Evolutionary conservation across 768 basidiomycete species (phyloP).

Genomic region (Lactarius akahatsu): DNA sequence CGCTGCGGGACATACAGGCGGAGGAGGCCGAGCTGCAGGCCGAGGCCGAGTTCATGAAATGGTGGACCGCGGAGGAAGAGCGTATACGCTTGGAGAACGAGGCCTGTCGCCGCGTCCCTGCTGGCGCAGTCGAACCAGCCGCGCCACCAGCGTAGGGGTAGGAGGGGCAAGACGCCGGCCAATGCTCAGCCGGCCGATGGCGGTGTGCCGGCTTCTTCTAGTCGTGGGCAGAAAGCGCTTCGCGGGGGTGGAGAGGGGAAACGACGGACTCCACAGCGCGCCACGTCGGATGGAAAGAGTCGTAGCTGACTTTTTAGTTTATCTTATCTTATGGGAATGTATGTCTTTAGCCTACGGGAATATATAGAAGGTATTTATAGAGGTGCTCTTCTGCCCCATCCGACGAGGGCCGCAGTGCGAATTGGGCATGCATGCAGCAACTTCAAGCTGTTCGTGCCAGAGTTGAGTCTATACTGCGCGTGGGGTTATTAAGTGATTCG

Average conservation of each 20-base stretch:
- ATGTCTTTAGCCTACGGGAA: neutral
- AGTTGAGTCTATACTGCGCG: neutral
- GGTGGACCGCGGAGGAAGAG: conserved; percentile 88
- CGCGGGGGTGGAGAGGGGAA: neutral
- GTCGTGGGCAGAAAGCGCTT: neutral
- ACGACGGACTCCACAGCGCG: neutral
- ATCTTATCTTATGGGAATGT: neutral
- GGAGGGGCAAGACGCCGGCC: conserved; percentile 1
- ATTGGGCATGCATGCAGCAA: neutral
- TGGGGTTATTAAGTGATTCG: neutral
- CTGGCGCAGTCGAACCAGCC: neutral
- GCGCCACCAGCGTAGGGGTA: neutral
- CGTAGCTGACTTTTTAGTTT: neutral
- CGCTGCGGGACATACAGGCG: conserved; percentile 79
- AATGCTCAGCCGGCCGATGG: neutral
- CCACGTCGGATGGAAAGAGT: neutral
- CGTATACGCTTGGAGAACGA: conserved; percentile 54
- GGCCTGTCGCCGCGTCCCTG: conserved; percentile 13
- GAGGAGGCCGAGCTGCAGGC: conserved; percentile 60
- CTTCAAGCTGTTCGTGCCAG: neutral
- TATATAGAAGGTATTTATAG: neutral
- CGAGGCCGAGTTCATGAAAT: conserved; percentile 66
- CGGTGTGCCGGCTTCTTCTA: neutral
- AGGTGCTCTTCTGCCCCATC: neutral
- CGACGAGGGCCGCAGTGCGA: neutral